Evolutionary conservation across 495 filamentous ascomycete genomes (phyloP), one percentile per base, ranked within the genome.

Genomic region (Penicillium cinerascens): DNA sequence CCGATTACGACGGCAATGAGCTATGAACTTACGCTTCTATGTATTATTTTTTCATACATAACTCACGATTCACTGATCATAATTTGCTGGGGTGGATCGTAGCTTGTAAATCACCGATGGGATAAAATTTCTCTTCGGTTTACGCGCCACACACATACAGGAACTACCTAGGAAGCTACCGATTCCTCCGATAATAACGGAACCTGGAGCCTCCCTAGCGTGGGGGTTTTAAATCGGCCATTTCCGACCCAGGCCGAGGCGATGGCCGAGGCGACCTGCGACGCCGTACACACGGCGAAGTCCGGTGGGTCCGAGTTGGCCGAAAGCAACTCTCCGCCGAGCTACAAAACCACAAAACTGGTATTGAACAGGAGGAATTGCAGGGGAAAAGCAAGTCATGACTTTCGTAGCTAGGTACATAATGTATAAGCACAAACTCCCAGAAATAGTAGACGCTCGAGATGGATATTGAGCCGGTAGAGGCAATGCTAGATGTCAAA

Each of bases 391-490:
- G 39, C 16, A 43, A 45, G 42, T 56, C 49, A 39, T 59, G 42
- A 58, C 42, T 45, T 57, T 59, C 56, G 51, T 54, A 46, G 42
- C 55, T 58, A 51, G 26, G 43, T 44, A 46, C 40, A 47, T 46
- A 43, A 53, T 56, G 51, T 48, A 54, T 49, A 46, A 41, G 42
- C 27, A 59, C 50, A 16, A 46, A 56, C 39, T 29, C 52, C 52
- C 22, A 17, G 33, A 39, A 48, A 46, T 47, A 55, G 45, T 41
- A 62, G 44, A 56, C 45, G 52, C 55, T 59, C 48, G 51, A 60
- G 46, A 52, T 55, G 55, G 59, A 57, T 62, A 65, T 52, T 44
- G 40, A 45, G 52, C 43, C 44, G 44, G n/a, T n/a, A n/a, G 37
- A 33, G 29, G 37, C 42, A 56, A 53, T 56, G 49, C 49, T 40